A percentile compares a stretch with the other conserved stretches of the same genome.
These are phyloP conservation scores for Cladosporium velox DNA, from an alignment of 2,329 filamentous ascomycete species.

Conservation along the genomic window DNA sequence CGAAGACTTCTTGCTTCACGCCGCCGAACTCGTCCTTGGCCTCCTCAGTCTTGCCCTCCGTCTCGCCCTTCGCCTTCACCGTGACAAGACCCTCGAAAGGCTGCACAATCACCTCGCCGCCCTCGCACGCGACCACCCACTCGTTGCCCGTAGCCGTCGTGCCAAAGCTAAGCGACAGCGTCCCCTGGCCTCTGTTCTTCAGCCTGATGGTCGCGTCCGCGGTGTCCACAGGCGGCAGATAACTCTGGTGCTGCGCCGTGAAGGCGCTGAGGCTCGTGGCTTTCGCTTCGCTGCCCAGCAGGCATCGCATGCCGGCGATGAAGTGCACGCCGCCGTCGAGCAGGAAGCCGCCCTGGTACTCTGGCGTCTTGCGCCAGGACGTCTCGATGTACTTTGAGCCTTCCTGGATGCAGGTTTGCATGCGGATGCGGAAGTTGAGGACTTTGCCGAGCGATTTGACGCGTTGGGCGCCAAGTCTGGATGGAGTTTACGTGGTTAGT, in stretches of 20 bases:
- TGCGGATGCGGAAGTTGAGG: conserved; percentile 55
- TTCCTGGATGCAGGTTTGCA: conserved; percentile 48
- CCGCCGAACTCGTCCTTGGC: conserved; percentile 50
- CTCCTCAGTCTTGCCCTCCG: conserved; percentile 43
- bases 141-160: conserved; percentile 57
- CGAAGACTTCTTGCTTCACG: conserved; percentile 62
- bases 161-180: conserved; percentile 60
- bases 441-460: conserved; percentile 57
- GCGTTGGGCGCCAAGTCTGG: conserved; percentile 50
- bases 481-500: neutral
- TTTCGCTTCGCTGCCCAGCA: conserved; percentile 56
- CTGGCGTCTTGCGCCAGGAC: conserved; percentile 66
- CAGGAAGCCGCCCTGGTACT: conserved; percentile 74
- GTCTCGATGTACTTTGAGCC: conserved; percentile 60
- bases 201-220: conserved; percentile 61
- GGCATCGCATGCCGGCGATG: conserved; percentile 61
- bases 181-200: conserved; percentile 57
- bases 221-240: conserved; percentile 68
- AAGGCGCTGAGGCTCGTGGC: conserved; percentile 54
- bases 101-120: conserved; percentile 55
- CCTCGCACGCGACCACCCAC: conserved; percentile 60
- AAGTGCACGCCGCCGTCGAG: conserved; percentile 77
- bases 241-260: conserved; percentile 55
- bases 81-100: conserved; percentile 36
- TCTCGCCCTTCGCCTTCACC: conserved; percentile 30